phyloP scores from a whole-genome alignment of 257 asterid genomes.

The Gentiana macrophylla region DNA sequence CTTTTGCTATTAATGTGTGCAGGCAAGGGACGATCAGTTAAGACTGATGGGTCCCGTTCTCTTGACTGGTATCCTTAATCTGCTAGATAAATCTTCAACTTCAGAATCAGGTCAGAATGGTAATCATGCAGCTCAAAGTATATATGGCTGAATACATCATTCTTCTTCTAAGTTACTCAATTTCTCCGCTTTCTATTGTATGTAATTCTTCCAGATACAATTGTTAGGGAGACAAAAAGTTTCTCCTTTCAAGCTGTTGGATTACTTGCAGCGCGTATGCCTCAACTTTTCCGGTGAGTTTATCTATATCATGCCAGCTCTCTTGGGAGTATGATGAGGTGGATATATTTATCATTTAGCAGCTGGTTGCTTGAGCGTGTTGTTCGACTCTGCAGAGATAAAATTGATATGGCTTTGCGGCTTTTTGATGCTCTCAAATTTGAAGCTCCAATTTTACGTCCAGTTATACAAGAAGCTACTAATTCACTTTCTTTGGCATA shows the following conservation, averaged over 20 bases:
- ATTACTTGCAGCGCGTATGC: conserved; percentile 91
- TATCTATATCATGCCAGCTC: conserved; percentile 4
- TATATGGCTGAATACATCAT: neutral
- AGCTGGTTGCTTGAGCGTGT: conserved; percentile 9
- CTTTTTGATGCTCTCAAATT: conserved; percentile 78
- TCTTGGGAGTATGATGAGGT: neutral
- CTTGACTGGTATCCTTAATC: conserved; percentile 64
- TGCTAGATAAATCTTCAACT: conserved; percentile 59
- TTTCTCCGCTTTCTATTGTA: too few species aligned
- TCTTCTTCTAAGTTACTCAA: too few species aligned
- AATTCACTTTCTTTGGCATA: conserved; percentile 85
- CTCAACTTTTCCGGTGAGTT: conserved; percentile 79
- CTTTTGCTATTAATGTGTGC: conserved; percentile 15
- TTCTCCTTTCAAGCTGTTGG: conserved; percentile 94
- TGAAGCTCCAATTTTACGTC: conserved; percentile 71
- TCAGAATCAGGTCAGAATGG: conserved; percentile 50
- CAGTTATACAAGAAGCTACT: conserved; percentile 88
- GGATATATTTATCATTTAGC: conserved; percentile 6
- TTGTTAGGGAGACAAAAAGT: conserved; percentile 69
- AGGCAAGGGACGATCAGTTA: conserved; percentile 83
- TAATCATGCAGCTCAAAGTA: conserved; percentile 3
- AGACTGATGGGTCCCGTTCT: conserved; percentile 93
- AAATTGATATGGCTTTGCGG: conserved; percentile 76
- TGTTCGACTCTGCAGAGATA: conserved; percentile 42
- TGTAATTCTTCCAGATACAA: conserved; percentile 39